phyloP scores from a whole-genome alignment of 768 basidiomycete species.

The Amanita muscaria region DNA sequence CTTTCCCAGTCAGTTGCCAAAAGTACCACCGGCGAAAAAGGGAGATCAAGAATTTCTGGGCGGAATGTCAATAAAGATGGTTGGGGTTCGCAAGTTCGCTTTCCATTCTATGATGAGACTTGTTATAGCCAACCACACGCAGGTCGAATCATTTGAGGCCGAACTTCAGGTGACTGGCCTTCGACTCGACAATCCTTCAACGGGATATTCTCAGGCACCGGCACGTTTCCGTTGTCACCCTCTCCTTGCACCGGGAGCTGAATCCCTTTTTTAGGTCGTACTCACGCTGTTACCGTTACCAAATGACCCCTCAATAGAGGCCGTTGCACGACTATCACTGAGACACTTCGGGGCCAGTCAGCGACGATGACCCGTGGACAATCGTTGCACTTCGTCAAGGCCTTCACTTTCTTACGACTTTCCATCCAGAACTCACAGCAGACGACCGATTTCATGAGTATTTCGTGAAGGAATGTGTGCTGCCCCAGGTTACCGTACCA shows the following conservation, averaged over 20 bases:
- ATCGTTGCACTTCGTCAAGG: slow-evolving; percentile 87
- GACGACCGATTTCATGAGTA: slow-evolving; percentile 90
- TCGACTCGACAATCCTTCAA: slow-evolving; percentile 53
- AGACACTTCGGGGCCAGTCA: slow-evolving; percentile 32
- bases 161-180: slow-evolving; percentile 59
- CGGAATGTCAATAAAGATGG: slow-evolving; percentile 80
- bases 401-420: slow-evolving; percentile 75
- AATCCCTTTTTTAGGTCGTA: slow-evolving; percentile 48
- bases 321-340: slow-evolving; percentile 20
- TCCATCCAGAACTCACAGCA: slow-evolving; percentile 88
- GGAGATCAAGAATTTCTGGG: slow-evolving; percentile 83
- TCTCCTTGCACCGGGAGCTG: too few relatives aligned
- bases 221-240: too few relatives aligned
- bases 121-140: slow-evolving; percentile 4
- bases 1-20: slow-evolving; percentile 67
- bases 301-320: slow-evolving; percentile 33
- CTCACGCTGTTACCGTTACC: slow-evolving; percentile 38
- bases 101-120: neutral
- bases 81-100: slow-evolving; percentile 83
- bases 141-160: slow-evolving; percentile 91
- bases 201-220: slow-evolving; percentile 86
- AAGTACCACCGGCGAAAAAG: slow-evolving; percentile 50
- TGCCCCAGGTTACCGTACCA: slow-evolving; percentile 15
- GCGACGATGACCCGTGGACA: slow-evolving; percentile 46
- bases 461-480: slow-evolving; percentile 71